Base-by-base conservation (phyloP, 2,329 filamentous ascomycete genomes). In the Diaporthe longicolla region DNA sequence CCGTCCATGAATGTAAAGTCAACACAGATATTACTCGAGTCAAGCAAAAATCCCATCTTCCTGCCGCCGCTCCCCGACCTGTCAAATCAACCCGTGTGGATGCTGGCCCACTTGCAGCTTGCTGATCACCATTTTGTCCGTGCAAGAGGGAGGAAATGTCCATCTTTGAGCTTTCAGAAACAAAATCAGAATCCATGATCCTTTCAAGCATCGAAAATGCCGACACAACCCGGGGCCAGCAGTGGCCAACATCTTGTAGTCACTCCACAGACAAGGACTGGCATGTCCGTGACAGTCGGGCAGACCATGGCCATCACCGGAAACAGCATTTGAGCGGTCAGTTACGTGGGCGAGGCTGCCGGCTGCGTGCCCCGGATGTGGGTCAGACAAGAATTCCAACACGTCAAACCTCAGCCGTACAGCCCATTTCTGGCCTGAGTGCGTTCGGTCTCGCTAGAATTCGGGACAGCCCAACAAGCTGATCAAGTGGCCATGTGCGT, bases 391-490 rank as follows among this genome's bases (percentile, higher is more conserved):
- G 79, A 83, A 24, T 83, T 87, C 17, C 82, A 86, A 29, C 86
- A 88, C 76, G 82, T 86, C 6, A 85, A 88, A 70, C 82, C 88
- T 48, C 87, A 88, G 74, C 86, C 86, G 1, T 83, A 82, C 48
- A 87, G 88, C 70, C 87, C 87, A 68, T 81, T 88, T 3, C 79
- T 87, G 10, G 84, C 82, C 72, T 81, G 85, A 1, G 83, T 83
- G 8, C 81, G 84, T 11, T 86, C 88, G 11, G 87, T 87, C 73
- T 80, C 87, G 19, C 84, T 85, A 29, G 86, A 88, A 77, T 88
- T 88, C 79, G 86, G 85, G 48, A 87, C 88, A 32, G 85, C 87
- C 17, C 81, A 83, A 69, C 85, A 88, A 65, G 85, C 88, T 29
- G 29, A 29, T 29, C 29, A 29, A 29, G 83, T 32, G 85, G 87